Conservation (phyloP, 805 yeast species). For the Pichia ethanolica region DNA sequence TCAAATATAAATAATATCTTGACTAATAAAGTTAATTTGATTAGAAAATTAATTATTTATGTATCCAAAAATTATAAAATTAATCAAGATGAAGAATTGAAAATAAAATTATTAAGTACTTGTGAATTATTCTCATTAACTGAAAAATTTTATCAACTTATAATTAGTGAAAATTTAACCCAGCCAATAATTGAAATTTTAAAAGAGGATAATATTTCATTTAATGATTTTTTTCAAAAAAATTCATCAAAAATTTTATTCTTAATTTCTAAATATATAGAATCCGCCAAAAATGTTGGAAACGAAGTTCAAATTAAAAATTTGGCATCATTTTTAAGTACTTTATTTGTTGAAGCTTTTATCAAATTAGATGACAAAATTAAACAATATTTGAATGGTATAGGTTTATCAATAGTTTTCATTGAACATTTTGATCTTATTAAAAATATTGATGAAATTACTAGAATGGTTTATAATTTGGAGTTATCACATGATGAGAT, state of each 20-base stretch:
- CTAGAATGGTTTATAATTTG: constrained; percentile 8
- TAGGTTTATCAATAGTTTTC: constrained; percentile 12
- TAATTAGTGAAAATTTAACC: not conserved
- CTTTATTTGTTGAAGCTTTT: constrained; percentile 6
- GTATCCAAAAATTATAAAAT: constrained; percentile 17
- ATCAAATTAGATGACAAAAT: constrained; percentile 6
- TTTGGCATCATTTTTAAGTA: constrained; percentile 6
- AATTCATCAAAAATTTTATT: constrained; percentile 1
- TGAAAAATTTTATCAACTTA: constrained; percentile 10
- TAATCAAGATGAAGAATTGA: constrained; percentile 6
- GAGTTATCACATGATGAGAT: not conserved
- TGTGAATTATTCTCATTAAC: constrained; percentile 16
- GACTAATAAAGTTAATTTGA: constrained; percentile 34
- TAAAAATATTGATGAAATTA: constrained; percentile 14
- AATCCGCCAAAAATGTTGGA: not conserved
- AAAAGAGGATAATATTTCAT: not conserved
- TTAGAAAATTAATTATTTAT: constrained; percentile 17
- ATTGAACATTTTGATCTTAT: constrained; percentile 12
- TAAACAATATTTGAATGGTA: constrained; percentile 1
- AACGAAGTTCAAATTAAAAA: constrained; percentile 4
- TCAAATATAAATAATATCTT: constrained; percentile 46
- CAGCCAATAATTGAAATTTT: constrained; percentile 1
- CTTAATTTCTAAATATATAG: constrained; percentile 5
- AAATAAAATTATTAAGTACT: constrained; percentile 10
- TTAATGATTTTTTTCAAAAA: not conserved